Percentiles rank a stretch among this genome's conserved stretches.
Conservation (phyloP, 345 rosid genomes). For the Eucalyptus victrix region DNA sequence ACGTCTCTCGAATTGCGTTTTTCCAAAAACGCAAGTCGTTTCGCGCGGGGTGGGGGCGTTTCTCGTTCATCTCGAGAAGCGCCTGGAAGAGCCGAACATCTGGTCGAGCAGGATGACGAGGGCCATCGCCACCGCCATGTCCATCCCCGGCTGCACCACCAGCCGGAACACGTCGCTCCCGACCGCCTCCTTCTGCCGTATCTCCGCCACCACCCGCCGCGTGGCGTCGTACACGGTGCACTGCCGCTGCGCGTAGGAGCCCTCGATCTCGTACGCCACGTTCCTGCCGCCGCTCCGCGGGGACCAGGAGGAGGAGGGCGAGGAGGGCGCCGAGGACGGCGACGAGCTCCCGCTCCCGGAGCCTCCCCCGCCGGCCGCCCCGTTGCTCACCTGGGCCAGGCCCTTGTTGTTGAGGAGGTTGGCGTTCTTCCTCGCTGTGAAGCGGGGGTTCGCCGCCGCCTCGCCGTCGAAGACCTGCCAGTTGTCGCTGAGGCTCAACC, state of each 20-base stretch:
- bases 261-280: slow-evolving; percentile 55
- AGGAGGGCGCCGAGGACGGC: background rate
- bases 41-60: background rate
- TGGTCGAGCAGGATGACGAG: slow-evolving; percentile 78
- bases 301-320: background rate
- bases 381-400: slow-evolving; percentile 39
- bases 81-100: slow-evolving; percentile 65
- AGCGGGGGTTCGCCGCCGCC: slow-evolving; percentile 25
- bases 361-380: background rate
- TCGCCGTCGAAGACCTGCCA: slow-evolving; percentile 91
- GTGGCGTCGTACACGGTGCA: slow-evolving; percentile 55
- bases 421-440: slow-evolving; percentile 42
- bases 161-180: slow-evolving; percentile 76
- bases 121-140: slow-evolving; percentile 62
- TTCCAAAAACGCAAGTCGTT: background rate
- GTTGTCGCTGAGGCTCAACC: slow-evolving; percentile 55
- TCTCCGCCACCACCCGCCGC: slow-evolving; percentile 51
- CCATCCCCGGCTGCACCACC: slow-evolving; percentile 52
- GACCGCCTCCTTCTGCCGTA: slow-evolving; percentile 49
- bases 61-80: background rate
- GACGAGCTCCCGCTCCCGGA: background rate
- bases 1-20: background rate
- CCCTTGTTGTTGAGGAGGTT: slow-evolving; percentile 31
- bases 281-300: background rate
- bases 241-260: slow-evolving; percentile 56